Percentiles rank a stretch among this genome's conserved stretches.
phyloP scores from a whole-genome alignment of 2,329 filamentous ascomycete species.

The Xylaria polymorpha region DNA sequence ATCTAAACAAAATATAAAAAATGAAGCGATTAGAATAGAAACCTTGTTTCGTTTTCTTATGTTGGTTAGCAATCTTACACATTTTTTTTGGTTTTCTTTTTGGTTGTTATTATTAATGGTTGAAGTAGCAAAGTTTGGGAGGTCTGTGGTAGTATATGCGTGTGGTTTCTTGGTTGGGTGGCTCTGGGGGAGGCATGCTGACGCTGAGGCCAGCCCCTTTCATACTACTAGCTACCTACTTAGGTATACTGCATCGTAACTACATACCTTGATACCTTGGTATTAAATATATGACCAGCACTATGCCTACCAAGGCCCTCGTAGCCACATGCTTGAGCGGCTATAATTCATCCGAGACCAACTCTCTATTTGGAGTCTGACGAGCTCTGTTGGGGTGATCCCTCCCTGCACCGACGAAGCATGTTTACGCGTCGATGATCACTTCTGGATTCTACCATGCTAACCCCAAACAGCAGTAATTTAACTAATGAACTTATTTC shows the following conservation, averaged over 20 bases:
- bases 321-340: background rate
- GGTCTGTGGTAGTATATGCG: no score
- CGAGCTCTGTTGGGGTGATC: constrained; percentile 5
- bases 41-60: no score
- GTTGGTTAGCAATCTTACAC: no score
- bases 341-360: background rate
- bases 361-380: background rate
- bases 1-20: no score
- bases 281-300: background rate
- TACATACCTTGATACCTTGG: no score
- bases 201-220: background rate
- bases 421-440: constrained; percentile 28
- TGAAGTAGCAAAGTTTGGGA: no score
- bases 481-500: constrained; percentile 15
- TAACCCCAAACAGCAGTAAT: constrained; percentile 19
- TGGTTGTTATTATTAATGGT: no score
- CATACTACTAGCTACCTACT: no score
- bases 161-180: no score
- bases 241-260: background rate
- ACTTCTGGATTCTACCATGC: constrained; percentile 21
- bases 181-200: background rate
- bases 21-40: no score
- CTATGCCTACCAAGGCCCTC: no score
- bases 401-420: background rate
- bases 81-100: no score